Base-by-base conservation (phyloP, 176 grass and related monocot species). In the Aechmea fasciata region DNA sequence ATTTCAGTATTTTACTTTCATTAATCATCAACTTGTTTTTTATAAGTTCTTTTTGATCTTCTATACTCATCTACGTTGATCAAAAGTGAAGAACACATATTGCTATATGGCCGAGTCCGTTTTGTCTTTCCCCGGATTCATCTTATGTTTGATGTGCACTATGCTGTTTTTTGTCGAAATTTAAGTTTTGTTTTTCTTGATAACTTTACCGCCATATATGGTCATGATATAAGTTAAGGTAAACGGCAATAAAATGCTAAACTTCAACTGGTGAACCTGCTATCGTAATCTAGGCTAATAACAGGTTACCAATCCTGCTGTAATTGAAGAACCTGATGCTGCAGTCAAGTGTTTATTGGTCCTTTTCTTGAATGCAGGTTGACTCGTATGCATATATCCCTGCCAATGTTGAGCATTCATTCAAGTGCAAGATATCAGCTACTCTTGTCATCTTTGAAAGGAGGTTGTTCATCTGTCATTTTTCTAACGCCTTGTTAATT, bases 371-470 rank as follows among this genome's bases (percentile, higher is more conserved):
- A n/a, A n/a, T 87, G 73, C 73, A 97, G 93, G 93, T 90, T 57
- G 93, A 97, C 51, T 89, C 84, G 51, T 97, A 92, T 92, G 93
- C 81, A 9, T 97, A 97, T 97, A 67, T 97, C 67, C 89, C 93
- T 66, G 70, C 89, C 65, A 97, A 92, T 66, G 74, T 73, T 63
- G 76, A 87, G 22, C 93, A 97, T 72, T 74, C 67, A 62, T 63
- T 92, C 77, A 75, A 83, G 47, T 85, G 83, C 83, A 74, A 87
- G 51, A 74, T 67, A 68, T 48, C 17, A 51, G 76, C 84, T 69
- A 92, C 86, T 63, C 50, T 92, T 74, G 50, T 97, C 17, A 79
- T 97, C 65, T 97, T 92, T 69, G 86, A 97, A 71, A 85, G 79
- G 64, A 97, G 81, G 93, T 92, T 69, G 74, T 59, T 68, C 23